Conservation (phyloP, 768 basidiomycete species). For the Rhodotorula kratochvilovae region DNA sequence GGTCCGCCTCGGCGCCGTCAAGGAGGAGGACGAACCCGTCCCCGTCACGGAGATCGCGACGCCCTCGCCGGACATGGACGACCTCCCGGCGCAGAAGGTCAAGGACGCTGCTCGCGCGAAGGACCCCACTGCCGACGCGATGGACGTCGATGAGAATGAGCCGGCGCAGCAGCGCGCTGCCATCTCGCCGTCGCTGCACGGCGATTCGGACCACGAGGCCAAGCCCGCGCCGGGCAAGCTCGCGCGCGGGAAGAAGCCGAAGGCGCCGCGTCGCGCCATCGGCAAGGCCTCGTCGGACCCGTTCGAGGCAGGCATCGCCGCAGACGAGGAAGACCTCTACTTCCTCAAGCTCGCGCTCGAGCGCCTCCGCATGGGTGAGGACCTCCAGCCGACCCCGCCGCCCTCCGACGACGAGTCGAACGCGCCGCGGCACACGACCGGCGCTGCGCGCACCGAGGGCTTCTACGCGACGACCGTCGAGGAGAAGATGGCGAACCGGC, state of each 20-base stretch:
- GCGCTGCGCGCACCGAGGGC: constrained; percentile 87
- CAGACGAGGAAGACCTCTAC: constrained; percentile 51
- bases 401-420: constrained; percentile 34
- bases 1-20: not conserved
- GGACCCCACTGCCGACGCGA: not conserved
- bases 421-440: constrained; percentile 69
- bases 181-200: constrained; percentile 7
- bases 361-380: constrained; percentile 34
- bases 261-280: not conserved
- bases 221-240: not conserved
- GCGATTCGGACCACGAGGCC: constrained; percentile 7
- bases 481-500: constrained; percentile 39
- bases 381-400: constrained; percentile 35
- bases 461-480: constrained; percentile 71
- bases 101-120: not conserved
- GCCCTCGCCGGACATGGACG: not conserved
- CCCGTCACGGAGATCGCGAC: not conserved
- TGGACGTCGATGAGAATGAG: constrained; percentile 26
- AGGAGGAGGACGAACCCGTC: constrained; percentile 4
- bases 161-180: not conserved
- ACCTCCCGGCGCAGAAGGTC: not conserved
- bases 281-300: constrained; percentile 38
- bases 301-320: constrained; percentile 45
- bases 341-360: constrained; percentile 48
- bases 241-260: not conserved